These are phyloP conservation scores for Cyclostephanos invisitatus DNA, from an alignment of 108 stramenopile species.

Conservation along the genomic window DNA sequence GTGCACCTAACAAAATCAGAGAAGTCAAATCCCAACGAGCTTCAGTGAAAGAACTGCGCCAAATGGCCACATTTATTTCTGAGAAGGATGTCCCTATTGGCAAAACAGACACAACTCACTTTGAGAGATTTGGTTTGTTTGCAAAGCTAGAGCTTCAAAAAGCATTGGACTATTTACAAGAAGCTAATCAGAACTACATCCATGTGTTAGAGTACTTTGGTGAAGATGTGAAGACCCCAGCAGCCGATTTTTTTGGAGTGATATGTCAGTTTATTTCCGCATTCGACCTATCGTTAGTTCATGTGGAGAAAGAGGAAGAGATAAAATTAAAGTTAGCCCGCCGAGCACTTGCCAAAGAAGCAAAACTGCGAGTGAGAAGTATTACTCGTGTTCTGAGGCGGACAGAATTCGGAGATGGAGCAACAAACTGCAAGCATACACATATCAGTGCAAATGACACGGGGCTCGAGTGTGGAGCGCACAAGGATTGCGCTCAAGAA, in stretches of 20 bases:
- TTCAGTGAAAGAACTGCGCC: conserved; percentile 36
- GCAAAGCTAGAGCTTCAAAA: conserved; percentile 51
- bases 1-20: conserved; percentile 41
- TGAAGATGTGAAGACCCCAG: conserved; percentile 76
- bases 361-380: conserved; percentile 18
- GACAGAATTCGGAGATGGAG: neutral
- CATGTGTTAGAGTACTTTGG: conserved; percentile 72
- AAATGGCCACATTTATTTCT: conserved; percentile 31
- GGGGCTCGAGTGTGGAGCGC: neutral
- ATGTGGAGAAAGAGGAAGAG: conserved; percentile 58
- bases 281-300: conserved; percentile 58
- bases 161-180: conserved; percentile 39
- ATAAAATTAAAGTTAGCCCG: conserved; percentile 13
- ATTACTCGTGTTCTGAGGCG: conserved; percentile 1
- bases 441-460: neutral
- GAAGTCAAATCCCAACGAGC: conserved; percentile 55
- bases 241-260: conserved; percentile 76
- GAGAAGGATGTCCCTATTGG: conserved; percentile 43
- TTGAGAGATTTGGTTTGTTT: conserved; percentile 63
- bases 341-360: conserved; percentile 29
- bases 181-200: conserved; percentile 56
- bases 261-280: conserved; percentile 58
- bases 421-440: neutral
- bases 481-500: neutral
- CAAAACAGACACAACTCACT: conserved; percentile 54